phyloP scores from a whole-genome alignment of 331 rosid genomes.

The Quercus phellos region DNA sequence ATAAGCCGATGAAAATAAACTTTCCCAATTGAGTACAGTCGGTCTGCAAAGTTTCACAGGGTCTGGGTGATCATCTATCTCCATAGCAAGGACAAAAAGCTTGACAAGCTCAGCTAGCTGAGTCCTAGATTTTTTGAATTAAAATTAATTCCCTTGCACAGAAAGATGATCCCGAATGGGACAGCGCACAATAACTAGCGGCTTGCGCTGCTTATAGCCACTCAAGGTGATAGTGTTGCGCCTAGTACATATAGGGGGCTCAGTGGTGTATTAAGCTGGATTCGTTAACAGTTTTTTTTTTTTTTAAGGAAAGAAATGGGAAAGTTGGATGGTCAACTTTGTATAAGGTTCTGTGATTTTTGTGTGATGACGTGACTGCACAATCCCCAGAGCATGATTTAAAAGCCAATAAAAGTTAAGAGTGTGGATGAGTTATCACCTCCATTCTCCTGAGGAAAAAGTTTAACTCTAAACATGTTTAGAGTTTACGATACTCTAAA shows the following conservation, averaged over 20 bases:
- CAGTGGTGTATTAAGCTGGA: too few relatives aligned
- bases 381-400: background rate
- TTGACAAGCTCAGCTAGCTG: too few relatives aligned
- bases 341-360: background rate
- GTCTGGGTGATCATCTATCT: too few relatives aligned
- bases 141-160: background rate
- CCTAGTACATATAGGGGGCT: too few relatives aligned
- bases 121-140: background rate
- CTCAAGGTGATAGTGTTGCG: too few relatives aligned
- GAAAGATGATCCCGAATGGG: background rate
- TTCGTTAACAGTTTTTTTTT: too few relatives aligned
- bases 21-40: too few relatives aligned
- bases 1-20: too few relatives aligned
- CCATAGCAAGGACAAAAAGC: too few relatives aligned
- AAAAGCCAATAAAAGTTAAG: background rate
- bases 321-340: slow-evolving; percentile 10
- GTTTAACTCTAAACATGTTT: too few relatives aligned
- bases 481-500: rapidly evolving
- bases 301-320: background rate
- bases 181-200: background rate
- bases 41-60: too few relatives aligned
- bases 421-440: background rate
- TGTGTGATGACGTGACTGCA: background rate
- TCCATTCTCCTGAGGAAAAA: background rate
- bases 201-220: too few relatives aligned